phyloP scores from a whole-genome alignment of 2,329 filamentous ascomycete genomes.

The Talaromyces piceae region DNA sequence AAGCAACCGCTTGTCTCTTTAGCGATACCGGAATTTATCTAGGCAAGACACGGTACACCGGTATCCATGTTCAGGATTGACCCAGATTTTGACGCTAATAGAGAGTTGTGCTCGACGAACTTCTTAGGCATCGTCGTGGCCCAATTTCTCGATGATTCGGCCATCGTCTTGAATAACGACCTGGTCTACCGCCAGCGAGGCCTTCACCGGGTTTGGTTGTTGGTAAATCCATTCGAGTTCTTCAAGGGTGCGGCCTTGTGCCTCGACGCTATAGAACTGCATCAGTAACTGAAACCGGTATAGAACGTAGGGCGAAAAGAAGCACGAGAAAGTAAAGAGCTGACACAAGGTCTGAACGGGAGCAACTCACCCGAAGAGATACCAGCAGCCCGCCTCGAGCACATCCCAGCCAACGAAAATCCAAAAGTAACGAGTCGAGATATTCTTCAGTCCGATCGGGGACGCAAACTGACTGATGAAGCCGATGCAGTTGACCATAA shows the following conservation, averaged over 20 bases:
- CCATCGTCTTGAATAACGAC: constrained; percentile 42
- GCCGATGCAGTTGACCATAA: constrained; percentile 18
- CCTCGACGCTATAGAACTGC: constrained; percentile 18
- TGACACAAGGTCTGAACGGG: background rate
- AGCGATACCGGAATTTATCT: background rate
- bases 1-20: background rate
- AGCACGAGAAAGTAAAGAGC: background rate
- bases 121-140: constrained; percentile 11
- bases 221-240: constrained; percentile 11
- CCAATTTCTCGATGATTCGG: constrained; percentile 42
- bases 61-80: background rate
- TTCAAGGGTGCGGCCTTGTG: constrained; percentile 9
- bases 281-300: background rate
- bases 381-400: constrained; percentile 5
- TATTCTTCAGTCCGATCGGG: constrained; percentile 24
- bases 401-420: constrained; percentile 11
- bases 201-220: constrained; percentile 32
- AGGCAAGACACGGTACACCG: background rate
- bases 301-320: background rate
- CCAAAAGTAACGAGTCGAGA: constrained; percentile 27
- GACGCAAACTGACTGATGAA: constrained; percentile 16
- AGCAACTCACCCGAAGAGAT: constrained; percentile 23
- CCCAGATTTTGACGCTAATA: background rate
- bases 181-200: constrained; percentile 42
- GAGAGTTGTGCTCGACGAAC: background rate